phyloP scores from a whole-genome alignment of 1,139 yeast species.

The Hyphopichia burtonii region DNA sequence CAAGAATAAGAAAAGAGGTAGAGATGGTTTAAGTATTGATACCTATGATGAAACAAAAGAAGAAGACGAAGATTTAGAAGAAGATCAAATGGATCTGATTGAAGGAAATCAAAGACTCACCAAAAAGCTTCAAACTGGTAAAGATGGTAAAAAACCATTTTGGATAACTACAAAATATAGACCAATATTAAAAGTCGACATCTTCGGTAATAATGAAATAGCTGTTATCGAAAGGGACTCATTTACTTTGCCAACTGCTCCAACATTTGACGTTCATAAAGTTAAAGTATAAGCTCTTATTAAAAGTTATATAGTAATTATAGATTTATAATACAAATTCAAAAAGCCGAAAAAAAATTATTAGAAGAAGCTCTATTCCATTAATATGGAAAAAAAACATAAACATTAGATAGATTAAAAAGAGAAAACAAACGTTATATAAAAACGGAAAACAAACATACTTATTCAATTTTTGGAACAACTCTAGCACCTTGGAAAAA shows the following conservation, averaged over 20 bases:
- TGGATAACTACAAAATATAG: constrained; percentile 79
- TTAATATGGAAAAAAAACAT: neutral
- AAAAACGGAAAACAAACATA: neutral
- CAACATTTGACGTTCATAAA: constrained; percentile 77
- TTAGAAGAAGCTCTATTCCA: neutral
- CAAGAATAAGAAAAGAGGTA: constrained; percentile 51
- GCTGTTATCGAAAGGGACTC: constrained; percentile 78
- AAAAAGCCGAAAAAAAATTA: neutral
- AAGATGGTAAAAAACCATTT: constrained; percentile 43
- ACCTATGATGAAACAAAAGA: constrained; percentile 29
- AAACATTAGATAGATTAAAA: neutral
- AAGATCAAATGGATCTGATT: constrained; percentile 17
- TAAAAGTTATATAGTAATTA: neutral
- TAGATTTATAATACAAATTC: neutral
- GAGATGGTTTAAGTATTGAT: constrained; percentile 59
- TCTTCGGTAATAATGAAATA: constrained; percentile 57
- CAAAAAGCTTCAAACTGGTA: constrained; percentile 9
- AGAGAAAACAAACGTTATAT: neutral
- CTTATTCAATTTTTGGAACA: constrained; percentile 30
- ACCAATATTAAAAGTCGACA: constrained; percentile 65
- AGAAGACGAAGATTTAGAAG: constrained; percentile 18
- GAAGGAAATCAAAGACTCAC: constrained; percentile 16
- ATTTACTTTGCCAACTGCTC: constrained; percentile 54
- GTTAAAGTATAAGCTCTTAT: constrained; percentile 41
- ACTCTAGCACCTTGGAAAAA: constrained; percentile 70